phyloP scores from a whole-genome alignment of 2,329 filamentous ascomycete genomes.

The Alternaria sp. region DNA sequence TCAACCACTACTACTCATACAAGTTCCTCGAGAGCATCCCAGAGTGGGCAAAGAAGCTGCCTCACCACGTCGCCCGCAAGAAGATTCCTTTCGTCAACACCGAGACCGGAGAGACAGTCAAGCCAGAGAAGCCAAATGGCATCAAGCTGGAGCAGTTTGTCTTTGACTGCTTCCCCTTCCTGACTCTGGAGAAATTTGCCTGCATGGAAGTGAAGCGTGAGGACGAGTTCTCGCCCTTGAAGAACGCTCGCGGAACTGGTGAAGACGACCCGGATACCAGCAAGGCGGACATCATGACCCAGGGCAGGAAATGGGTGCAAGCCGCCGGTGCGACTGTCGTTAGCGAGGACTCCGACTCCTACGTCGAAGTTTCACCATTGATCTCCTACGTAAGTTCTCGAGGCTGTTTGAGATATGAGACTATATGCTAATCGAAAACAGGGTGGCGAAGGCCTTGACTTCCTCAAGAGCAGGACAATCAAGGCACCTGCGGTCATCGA shows the following conservation, averaged over 20 bases:
- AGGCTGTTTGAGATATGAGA: background rate
- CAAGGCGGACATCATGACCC: conserved; percentile 84
- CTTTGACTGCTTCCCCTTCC: conserved; percentile 95
- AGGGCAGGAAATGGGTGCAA: conserved; percentile 86
- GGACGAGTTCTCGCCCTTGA: conserved; percentile 97
- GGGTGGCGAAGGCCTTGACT: conserved; percentile 69
- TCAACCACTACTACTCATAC: conserved; percentile 99
- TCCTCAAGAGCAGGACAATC: conserved; percentile 64
- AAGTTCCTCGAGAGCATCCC: conserved; percentile 90
- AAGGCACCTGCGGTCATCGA: conserved; percentile 70
- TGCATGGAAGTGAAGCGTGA: conserved; percentile 95
- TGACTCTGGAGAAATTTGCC: conserved; percentile 86
- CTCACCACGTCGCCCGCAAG: conserved; percentile 96
- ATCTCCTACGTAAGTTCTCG: conserved; percentile 85
- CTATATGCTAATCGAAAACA: conserved; percentile 32
- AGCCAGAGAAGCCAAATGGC: conserved; percentile 93
- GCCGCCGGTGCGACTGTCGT: conserved; percentile 77
- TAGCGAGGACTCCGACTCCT: conserved; percentile 61
- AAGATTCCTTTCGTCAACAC: conserved; percentile 91
- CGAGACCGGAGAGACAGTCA: conserved; percentile 77
- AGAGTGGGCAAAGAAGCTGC: conserved; percentile 81
- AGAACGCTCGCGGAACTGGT: conserved; percentile 82
- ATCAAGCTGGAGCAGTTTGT: conserved; percentile 99
- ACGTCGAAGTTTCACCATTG: conserved; percentile 89
- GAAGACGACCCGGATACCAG: conserved; percentile 96